Percentiles rank a stretch among this genome's conserved stretches.
Evolutionary conservation across 805 yeast genomes (phyloP).

Genomic region (Hanseniaspora meyeri): DNA sequence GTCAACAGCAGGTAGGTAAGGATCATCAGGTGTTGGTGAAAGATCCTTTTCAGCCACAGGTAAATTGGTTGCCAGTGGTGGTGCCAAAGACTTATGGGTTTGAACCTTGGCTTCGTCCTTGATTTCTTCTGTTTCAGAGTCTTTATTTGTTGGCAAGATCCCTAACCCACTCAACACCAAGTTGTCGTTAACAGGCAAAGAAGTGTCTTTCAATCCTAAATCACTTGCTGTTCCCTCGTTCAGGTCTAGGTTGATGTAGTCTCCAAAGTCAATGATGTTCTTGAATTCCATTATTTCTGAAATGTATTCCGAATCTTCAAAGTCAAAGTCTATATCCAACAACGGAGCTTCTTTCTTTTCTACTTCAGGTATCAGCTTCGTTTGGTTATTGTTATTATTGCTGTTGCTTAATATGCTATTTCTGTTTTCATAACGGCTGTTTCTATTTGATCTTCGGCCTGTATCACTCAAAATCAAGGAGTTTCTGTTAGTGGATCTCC

Average conservation of each 20-base stretch:
- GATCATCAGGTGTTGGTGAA: not conserved
- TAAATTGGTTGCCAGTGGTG: not conserved
- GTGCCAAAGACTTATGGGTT: not conserved
- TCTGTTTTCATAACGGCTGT: conserved; percentile 10
- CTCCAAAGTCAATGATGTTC: conserved; percentile 36
- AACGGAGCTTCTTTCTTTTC: not conserved
- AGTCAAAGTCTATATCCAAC: conserved; percentile 9
- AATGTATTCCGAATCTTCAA: conserved; percentile 28
- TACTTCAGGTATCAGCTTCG: not conserved
- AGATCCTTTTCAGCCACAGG: not conserved
- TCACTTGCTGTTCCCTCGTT: conserved; percentile 17
- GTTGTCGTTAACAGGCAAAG: not conserved
- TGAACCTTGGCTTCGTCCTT: not conserved
- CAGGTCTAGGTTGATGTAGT: conserved; percentile 29
- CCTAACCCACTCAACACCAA: conserved; percentile 2
- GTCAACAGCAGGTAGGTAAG: not conserved
- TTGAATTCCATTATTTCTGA: conserved; percentile 36
- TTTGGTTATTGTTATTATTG: not conserved
- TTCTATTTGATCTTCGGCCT: conserved; percentile 11
- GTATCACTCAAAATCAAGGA: conserved; percentile 8
- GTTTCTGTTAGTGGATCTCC: conserved; percentile 11
- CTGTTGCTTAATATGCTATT: conserved; percentile 6
- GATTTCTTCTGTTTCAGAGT: not conserved
- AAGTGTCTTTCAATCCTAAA: not conserved
- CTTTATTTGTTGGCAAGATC: not conserved